These are phyloP conservation scores for Hirschfeldia incana DNA, from an alignment of 345 rosid species.

Conservation along the genomic window DNA sequence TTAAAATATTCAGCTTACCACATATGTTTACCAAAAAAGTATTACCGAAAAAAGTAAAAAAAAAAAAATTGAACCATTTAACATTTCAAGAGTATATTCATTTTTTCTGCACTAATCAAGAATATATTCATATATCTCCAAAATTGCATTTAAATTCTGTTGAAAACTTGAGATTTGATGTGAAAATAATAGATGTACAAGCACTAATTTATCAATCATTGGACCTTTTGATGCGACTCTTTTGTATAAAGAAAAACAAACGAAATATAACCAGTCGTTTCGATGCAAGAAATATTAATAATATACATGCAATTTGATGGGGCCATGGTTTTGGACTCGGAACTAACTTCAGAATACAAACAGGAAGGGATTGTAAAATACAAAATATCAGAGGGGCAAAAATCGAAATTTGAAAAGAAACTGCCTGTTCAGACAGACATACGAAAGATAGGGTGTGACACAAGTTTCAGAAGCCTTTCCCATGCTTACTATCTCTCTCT, in stretches of 20 bases:
- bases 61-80: no score
- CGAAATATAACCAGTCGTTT: slow-evolving; percentile 8
- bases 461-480: slow-evolving; percentile 29
- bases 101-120: background rate
- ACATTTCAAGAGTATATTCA: no score
- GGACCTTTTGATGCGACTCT: slow-evolving; percentile 26
- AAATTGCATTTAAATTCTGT: background rate
- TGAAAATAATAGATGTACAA: background rate
- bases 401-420: slow-evolving; percentile 29
- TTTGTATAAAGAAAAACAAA: slow-evolving; percentile 1
- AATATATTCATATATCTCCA: background rate
- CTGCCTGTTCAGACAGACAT: slow-evolving; percentile 41
- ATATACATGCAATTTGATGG: slow-evolving; percentile 16
- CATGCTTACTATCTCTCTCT: slow-evolving; percentile 1
- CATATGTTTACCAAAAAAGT: no score
- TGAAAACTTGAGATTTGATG: background rate
- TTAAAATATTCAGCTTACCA: background rate
- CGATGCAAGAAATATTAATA: slow-evolving; percentile 18
- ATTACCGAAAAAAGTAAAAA: no score
- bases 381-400: slow-evolving; percentile 19
- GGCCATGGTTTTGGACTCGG: slow-evolving; percentile 20
- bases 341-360: slow-evolving; percentile 26
- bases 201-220: slow-evolving; percentile 17
- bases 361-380: slow-evolving; percentile 18
- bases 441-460: slow-evolving; percentile 37